Evolutionary conservation across 23 red algal genomes (phyloP), one percentile per base, ranked within the genome.

Genomic region (Pyropia haitanensis): DNA sequence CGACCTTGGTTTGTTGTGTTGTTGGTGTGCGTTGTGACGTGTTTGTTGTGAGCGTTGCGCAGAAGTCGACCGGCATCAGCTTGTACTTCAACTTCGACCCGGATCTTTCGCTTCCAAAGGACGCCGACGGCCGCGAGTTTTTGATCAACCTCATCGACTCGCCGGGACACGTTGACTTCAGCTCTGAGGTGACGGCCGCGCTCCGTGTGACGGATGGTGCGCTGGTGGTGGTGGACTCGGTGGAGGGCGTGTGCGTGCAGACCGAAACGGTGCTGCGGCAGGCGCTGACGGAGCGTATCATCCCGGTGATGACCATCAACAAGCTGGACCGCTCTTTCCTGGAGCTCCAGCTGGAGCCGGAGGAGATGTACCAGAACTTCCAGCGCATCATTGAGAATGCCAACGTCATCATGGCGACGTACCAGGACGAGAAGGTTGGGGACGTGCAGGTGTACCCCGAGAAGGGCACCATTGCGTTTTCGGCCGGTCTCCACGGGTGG

Each of bases 301-400:
- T 82, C 58, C 94, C 94, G 19, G 94, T 98, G 8, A 74, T 98
- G 76, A 88, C 94, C 22, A 91, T 98, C 73, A 98, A 98, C 75
- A 98, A 98, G 65, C 68, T 98, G 27, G 94, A 98, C 73, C 94
- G 94, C 54, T 85, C 85, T 53, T 98, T 98, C 74, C 80, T 98
- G 63, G 94, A 98, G 53, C 83, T 98, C 23, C 94, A 98, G 62
- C 67, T 91, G 28, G 94, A 98, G 21, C 61, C 94, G 17, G 94
- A 98, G 78, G 94, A 98, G 28, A 98, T 98, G 94, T 98, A 98
- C 56, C 94, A 98, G 71, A 91, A 83, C 72, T 98, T 98, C 58
- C 74, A 66, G 33, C 71, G 94, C 16, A 85, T 98, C 18, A 91
- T 98, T 73, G 94, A 98, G 75, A 91, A 68, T 15, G 94, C 94